phyloP scores from a whole-genome alignment of 257 asterid genomes.

The Solanum clarkiae region DNA sequence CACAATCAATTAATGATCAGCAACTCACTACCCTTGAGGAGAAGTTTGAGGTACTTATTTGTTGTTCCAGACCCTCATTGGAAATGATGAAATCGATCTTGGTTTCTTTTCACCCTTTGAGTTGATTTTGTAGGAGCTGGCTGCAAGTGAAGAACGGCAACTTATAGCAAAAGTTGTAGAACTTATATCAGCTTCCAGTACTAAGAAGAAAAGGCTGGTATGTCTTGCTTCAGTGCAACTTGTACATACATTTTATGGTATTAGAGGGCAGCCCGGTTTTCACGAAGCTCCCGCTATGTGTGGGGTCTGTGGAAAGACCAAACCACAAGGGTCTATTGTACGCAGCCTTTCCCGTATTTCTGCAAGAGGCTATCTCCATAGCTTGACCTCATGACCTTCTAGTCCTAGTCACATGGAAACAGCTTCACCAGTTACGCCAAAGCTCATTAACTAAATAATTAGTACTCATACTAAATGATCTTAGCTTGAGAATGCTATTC shows the following conservation, averaged over 20 bases:
- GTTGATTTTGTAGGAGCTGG: constrained; percentile 23
- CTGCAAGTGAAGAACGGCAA: constrained; percentile 37
- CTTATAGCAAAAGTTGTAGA: constrained; percentile 32
- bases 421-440: neutral
- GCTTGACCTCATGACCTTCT: neutral
- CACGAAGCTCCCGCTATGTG: too few relatives aligned
- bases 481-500: neutral
- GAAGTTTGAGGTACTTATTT: constrained; percentile 29
- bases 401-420: neutral
- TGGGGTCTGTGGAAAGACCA: too few relatives aligned
- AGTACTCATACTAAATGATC: neutral
- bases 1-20: constrained; percentile 22
- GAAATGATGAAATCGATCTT: neutral
- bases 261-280: neutral
- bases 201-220: constrained; percentile 38
- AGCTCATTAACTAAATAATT: neutral
- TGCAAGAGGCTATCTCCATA: neutral
- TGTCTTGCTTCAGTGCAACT: neutral
- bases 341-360: neutral
- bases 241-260: neutral
- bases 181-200: constrained; percentile 28
- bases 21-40: constrained; percentile 22
- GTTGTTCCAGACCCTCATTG: neutral
- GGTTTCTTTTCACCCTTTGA: neutral
- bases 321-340: too few relatives aligned